Evolutionary conservation across 768 basidiomycete genomes (phyloP).

Genomic region (Lentinula sp.): DNA sequence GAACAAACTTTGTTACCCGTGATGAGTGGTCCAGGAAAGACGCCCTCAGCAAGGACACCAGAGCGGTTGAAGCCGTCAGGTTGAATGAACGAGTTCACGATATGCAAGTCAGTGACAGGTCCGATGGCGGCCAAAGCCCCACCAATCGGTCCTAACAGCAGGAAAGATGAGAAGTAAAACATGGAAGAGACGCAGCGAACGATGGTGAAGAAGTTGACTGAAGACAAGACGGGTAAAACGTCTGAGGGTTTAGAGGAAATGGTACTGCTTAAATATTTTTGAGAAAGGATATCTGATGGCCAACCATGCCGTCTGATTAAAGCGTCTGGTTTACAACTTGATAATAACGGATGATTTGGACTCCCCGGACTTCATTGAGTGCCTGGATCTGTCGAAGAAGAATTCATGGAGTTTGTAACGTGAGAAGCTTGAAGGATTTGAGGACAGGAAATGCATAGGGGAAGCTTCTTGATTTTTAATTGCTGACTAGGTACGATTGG

Average conservation of each 20-base stretch:
- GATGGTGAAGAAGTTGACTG: background rate
- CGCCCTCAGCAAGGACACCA: conserved; percentile 29
- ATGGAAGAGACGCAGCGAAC: background rate
- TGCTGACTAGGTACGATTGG: background rate
- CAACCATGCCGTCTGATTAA: background rate
- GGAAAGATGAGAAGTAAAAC: background rate
- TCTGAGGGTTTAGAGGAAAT: background rate
- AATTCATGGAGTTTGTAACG: background rate
- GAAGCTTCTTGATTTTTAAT: background rate
- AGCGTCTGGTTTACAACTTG: background rate
- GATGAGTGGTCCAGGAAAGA: conserved; percentile 39
- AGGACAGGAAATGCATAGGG: background rate
- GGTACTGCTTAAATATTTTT: background rate
- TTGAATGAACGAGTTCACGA: conserved; percentile 26
- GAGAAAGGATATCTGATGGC: background rate
- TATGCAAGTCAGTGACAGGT: conserved; percentile 16
- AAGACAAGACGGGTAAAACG: background rate
- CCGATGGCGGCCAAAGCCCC: conserved; percentile 4
- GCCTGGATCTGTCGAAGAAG: background rate
- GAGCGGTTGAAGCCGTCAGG: conserved; percentile 28
- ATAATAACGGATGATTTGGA: background rate
- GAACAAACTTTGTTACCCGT: conserved; percentile 15
- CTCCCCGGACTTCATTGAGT: background rate
- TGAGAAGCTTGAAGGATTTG: background rate
- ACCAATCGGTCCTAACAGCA: background rate